Base-by-base conservation (phyloP, 2,329 filamentous ascomycete genomes). In the Diplodia mutila region DNA sequence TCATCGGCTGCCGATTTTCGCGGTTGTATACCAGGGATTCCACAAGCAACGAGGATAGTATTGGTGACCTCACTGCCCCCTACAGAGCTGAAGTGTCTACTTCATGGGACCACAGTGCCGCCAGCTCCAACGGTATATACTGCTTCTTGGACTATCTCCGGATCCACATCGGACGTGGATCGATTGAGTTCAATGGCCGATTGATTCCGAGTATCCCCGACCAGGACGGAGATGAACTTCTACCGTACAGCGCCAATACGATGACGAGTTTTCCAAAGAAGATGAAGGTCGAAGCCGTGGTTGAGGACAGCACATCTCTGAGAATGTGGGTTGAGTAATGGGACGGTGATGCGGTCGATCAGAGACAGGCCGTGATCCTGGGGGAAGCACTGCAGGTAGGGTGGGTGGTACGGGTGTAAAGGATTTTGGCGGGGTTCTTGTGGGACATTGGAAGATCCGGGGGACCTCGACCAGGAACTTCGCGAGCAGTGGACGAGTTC, bases 1-100 rank as follows among this genome's bases (percentile, higher is more conserved):
- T 71, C 67, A 66, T 69, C 25, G 25, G 7, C 23, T 53, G 11
- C 25, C 21, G 25, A 21, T 53, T n/a, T n/a, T n/a, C n/a, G n/a
- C n/a, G n/a, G n/a, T n/a, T n/a, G 11, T 53, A 53, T 23, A 53
- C 23, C 25, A 23, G 25, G 12, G 25, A 53, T 32, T 29, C 48
- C 23, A 21, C 16, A 6, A 27, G 25, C 6, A 27, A 14, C 8
- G 25, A 23, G 12, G 51, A 53, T 14, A 18, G 16, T 14, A 11
- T 53, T 16, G 51, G 51, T 16, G 12, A 32, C 51, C 6, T 18
- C 14, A 25, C 16, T 53, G 21, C 14, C 16, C 51, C 51, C 11
- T 53, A 53, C 16, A 25, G 25, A 53, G 21, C 23, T 29, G 51
- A 32, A 16, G 6, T 18, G 23, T 27, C 14, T 12, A 29, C 25